Percentiles rank a stretch among this genome's conserved stretches.
These are phyloP conservation scores for Quercus tomentella DNA, from an alignment of 331 rosid species.

Conservation along the genomic window DNA sequence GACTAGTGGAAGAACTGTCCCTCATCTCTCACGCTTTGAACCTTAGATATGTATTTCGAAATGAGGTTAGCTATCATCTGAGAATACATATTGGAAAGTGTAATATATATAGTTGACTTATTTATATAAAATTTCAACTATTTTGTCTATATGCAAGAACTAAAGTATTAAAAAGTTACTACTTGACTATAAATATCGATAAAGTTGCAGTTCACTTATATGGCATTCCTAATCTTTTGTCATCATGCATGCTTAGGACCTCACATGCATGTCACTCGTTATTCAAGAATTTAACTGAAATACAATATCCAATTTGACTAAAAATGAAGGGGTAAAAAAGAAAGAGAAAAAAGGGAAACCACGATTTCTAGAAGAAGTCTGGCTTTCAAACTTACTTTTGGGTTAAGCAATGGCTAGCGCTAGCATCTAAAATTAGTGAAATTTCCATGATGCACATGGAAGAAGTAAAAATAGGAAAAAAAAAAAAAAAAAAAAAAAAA, in stretches of 20 bases:
- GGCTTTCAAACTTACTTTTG: not conserved
- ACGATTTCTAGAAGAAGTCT: not conserved
- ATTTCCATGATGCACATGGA: not conserved
- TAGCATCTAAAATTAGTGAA: not conserved
- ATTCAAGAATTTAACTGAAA: not conserved
- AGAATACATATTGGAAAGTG: not conserved
- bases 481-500: accelerated
- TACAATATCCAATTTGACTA: not conserved
- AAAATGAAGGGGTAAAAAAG: not conserved
- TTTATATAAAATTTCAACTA: too few species aligned
- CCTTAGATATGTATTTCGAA: not conserved
- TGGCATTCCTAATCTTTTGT: not conserved
- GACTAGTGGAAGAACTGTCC: too few species aligned
- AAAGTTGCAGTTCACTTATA: not conserved
- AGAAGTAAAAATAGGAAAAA: not conserved
- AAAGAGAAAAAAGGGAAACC: not conserved
- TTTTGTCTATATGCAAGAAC: not conserved
- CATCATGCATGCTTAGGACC: not conserved
- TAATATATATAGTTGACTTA: too few species aligned
- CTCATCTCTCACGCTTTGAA: not conserved
- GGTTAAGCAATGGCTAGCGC: not conserved
- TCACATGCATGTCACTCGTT: not conserved
- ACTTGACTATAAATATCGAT: not conserved
- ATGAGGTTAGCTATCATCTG: not conserved
- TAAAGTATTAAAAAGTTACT: not conserved